Conservation (phyloP, 176 grass and related monocot genomes). For the Musa beccarii region DNA sequence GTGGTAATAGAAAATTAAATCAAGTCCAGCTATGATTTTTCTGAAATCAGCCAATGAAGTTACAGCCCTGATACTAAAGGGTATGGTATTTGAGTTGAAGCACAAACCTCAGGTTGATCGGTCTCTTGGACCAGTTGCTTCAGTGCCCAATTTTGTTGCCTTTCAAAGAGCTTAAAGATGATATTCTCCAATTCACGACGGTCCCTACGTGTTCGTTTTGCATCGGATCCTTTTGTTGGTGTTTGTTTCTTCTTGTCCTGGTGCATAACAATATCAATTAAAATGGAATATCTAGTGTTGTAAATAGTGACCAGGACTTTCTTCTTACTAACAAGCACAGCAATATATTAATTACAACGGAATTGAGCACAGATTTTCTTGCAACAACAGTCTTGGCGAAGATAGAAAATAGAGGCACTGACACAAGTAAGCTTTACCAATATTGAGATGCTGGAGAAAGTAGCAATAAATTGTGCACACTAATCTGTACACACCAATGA, state of each 20-base stretch:
- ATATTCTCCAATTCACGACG: slow-evolving; percentile 79
- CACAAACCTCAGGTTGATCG: slow-evolving; percentile 82
- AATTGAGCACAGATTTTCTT: too few species aligned
- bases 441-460: too few species aligned
- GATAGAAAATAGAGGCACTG: too few species aligned
- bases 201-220: slow-evolving; percentile 81
- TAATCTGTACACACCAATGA: too few species aligned
- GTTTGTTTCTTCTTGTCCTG: slow-evolving; percentile 76
- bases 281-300: neutral
- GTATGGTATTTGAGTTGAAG: neutral
- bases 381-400: too few species aligned
- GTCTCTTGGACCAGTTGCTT: slow-evolving; percentile 91
- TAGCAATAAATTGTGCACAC: too few species aligned
- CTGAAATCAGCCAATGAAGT: neutral
- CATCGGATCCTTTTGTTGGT: slow-evolving; percentile 66
- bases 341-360: too few species aligned
- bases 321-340: too few species aligned
- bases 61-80: neutral
- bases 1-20: neutral
- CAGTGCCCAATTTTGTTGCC: slow-evolving; percentile 79
- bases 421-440: too few species aligned
- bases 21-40: neutral
- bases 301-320: too few species aligned
- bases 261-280: neutral
- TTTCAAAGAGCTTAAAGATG: slow-evolving; percentile 93